Percentiles rank a stretch among this genome's conserved stretches.
Conservation (phyloP, 1,284 basidiomycete genomes). For the Ceratorhiza oryzae-sativae region DNA sequence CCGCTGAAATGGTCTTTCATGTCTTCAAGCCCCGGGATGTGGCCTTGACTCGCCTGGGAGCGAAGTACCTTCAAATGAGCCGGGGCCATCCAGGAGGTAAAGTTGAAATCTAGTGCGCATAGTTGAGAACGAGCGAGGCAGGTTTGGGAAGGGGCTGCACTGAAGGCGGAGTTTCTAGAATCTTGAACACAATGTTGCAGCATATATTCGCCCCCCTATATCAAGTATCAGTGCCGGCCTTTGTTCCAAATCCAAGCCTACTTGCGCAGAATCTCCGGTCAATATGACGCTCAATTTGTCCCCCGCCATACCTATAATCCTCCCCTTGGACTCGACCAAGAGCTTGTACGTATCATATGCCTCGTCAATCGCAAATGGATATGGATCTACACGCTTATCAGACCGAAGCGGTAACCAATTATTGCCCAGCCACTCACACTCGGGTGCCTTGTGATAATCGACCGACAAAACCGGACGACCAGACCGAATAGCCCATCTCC, state of each 20-base stretch:
- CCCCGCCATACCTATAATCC: slow-evolving; percentile 85
- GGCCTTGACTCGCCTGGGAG: slow-evolving; percentile 74
- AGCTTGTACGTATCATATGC: slow-evolving; percentile 89
- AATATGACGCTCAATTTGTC: slow-evolving; percentile 76
- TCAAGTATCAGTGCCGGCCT: slow-evolving; percentile 2
- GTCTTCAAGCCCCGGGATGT: slow-evolving; percentile 58
- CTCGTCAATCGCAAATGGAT: slow-evolving; percentile 94
- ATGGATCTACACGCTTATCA: slow-evolving; percentile 70
- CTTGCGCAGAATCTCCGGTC: slow-evolving; percentile 92
- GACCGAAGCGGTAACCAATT: slow-evolving; percentile 9
- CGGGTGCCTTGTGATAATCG: slow-evolving; percentile 96
- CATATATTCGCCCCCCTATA: slow-evolving; percentile 84
- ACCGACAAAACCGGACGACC: slow-evolving; percentile 84
- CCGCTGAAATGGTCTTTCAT: slow-evolving; percentile 90
- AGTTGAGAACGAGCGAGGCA: slow-evolving; percentile 81
- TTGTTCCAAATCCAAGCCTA: slow-evolving; percentile 44
- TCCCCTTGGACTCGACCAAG: slow-evolving; percentile 80
- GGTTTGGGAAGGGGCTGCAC: slow-evolving; percentile 58
- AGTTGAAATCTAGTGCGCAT: slow-evolving; percentile 92
- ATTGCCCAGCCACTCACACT: slow-evolving; percentile 65
- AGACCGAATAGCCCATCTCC: slow-evolving; percentile 83
- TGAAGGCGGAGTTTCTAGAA: slow-evolving; percentile 70
- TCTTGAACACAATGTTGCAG: slow-evolving; percentile 81
- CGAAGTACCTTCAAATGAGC: slow-evolving; percentile 83
- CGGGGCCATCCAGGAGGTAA: slow-evolving; percentile 96